These are phyloP conservation scores for Penicillium vulpinum DNA, from an alignment of 2,329 filamentous ascomycete species.

Conservation along the genomic window DNA sequence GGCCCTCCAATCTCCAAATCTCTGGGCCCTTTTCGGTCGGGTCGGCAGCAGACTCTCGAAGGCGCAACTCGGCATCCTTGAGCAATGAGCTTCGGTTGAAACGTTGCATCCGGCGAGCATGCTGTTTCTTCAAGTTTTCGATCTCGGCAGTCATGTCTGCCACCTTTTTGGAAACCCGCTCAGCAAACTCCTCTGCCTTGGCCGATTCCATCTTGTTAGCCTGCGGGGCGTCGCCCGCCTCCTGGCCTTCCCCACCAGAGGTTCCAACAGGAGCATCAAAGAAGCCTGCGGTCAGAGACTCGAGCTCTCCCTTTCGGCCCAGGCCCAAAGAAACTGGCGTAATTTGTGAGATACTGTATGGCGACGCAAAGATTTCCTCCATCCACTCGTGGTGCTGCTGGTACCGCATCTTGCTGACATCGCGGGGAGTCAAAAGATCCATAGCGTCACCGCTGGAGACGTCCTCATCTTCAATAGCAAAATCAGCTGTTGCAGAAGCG, in stretches of 20 bases:
- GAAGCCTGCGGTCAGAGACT: constrained; percentile 78
- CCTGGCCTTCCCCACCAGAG: constrained; percentile 30
- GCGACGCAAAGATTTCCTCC: constrained; percentile 92
- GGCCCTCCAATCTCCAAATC: constrained; percentile 64
- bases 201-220: constrained; percentile 68
- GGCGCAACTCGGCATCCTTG: constrained; percentile 71
- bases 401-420: constrained; percentile 84
- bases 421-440: constrained; percentile 82
- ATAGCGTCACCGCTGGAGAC: constrained; percentile 83
- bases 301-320: constrained; percentile 79
- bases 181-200: constrained; percentile 81
- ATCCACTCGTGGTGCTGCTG: constrained; percentile 98
- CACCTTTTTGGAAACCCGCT: constrained; percentile 71
- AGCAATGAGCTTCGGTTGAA: constrained; percentile 71
- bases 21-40: constrained; percentile 58
- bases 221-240: constrained; percentile 32
- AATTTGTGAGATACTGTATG: constrained; percentile 82
- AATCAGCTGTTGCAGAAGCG: constrained; percentile 45
- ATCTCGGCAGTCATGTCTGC: constrained; percentile 76
- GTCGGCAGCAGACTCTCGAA: constrained; percentile 65
- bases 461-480: constrained; percentile 78
- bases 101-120: constrained; percentile 72
- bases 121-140: constrained; percentile 76
- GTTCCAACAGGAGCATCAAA: constrained; percentile 62
- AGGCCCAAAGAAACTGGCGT: constrained; percentile 83